Evolutionary conservation across 1,284 basidiomycete genomes (phyloP).

Genomic region (Termitomyces sp.): DNA sequence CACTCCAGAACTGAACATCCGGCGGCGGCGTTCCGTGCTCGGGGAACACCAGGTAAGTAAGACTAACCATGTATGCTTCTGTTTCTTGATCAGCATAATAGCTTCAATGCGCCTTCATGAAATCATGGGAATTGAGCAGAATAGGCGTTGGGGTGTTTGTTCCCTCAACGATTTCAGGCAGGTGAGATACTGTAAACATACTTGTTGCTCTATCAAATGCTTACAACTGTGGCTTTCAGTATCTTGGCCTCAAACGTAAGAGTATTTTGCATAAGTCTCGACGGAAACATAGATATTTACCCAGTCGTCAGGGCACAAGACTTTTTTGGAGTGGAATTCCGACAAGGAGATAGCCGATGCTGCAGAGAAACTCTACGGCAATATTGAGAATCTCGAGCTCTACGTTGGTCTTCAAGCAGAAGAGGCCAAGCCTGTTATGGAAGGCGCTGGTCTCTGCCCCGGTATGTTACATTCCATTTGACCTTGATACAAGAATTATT

Average conservation of each 20-base stretch:
- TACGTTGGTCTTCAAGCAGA: slow-evolving; percentile 74
- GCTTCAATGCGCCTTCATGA: slow-evolving; percentile 71
- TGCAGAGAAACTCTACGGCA: slow-evolving; percentile 72
- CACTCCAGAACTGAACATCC: slow-evolving; percentile 60
- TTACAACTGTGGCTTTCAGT: slow-evolving; percentile 33
- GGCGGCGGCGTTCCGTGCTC: slow-evolving; percentile 75
- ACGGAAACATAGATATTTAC: not conserved
- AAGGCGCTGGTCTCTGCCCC: slow-evolving; percentile 79
- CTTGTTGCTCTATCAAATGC: not conserved
- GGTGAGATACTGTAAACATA: slow-evolving; percentile 27
- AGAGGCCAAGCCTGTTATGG: slow-evolving; percentile 68
- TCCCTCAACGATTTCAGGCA: slow-evolving; percentile 83
- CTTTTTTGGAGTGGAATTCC: slow-evolving; percentile 81
- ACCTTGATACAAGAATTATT: not conserved
- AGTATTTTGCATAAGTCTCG: not conserved
- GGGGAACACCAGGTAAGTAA: slow-evolving; percentile 57
- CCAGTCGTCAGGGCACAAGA: slow-evolving; percentile 42
- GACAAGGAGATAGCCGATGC: slow-evolving; percentile 64
- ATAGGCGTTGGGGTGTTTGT: slow-evolving; percentile 77
- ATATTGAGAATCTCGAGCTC: slow-evolving; percentile 78
- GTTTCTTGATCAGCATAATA: slow-evolving; percentile 11
- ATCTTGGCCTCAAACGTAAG: slow-evolving; percentile 70
- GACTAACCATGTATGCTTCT: not conserved
- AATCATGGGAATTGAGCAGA: slow-evolving; percentile 78
- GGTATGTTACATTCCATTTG: slow-evolving; percentile 31